These are phyloP conservation scores for Trichosporon sp. DNA, from an alignment of 1,284 basidiomycete species.

Conservation along the genomic window DNA sequence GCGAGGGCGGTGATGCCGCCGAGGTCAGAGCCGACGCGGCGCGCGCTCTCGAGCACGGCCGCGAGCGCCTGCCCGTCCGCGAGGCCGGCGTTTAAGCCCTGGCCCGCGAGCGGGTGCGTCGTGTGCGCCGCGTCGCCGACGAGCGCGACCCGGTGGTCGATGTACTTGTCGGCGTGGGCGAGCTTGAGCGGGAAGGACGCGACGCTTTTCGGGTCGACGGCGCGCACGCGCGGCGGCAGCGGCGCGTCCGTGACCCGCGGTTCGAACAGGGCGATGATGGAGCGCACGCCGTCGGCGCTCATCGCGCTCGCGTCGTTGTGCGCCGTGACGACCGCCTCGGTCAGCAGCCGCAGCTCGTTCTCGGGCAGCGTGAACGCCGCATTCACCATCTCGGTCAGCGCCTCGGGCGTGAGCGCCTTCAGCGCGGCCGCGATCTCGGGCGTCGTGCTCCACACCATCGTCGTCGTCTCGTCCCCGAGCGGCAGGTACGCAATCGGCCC, in stretches of 20 bases:
- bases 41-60: slow-evolving; percentile 58
- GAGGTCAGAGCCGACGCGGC: slow-evolving; percentile 68
- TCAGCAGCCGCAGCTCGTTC: slow-evolving; percentile 65
- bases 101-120: slow-evolving; percentile 93
- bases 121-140: slow-evolving; percentile 96
- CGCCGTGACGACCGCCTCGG: slow-evolving; percentile 58
- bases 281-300: slow-evolving; percentile 22
- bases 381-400: slow-evolving; percentile 75
- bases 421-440: slow-evolving; percentile 71
- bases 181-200: slow-evolving; percentile 88
- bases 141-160: slow-evolving; percentile 59
- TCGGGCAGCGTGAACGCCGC: slow-evolving; percentile 86
- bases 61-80: slow-evolving; percentile 73
- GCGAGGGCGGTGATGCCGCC: slow-evolving; percentile 74
- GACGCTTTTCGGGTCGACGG: slow-evolving; percentile 68
- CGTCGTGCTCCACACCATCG: slow-evolving; percentile 92
- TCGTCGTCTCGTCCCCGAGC: slow-evolving; percentile 68
- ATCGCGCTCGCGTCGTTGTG: slow-evolving; percentile 30
- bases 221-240: slow-evolving; percentile 72
- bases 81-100: slow-evolving; percentile 90
- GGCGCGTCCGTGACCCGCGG: slow-evolving; percentile 53
- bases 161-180: slow-evolving; percentile 81
- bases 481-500: slow-evolving; percentile 93
- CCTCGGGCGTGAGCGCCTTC: slow-evolving; percentile 61
- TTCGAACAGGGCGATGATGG: slow-evolving; percentile 50